Base-by-base conservation (phyloP, 306 rosid species). In the Hippophae gyantsensis region DNA sequence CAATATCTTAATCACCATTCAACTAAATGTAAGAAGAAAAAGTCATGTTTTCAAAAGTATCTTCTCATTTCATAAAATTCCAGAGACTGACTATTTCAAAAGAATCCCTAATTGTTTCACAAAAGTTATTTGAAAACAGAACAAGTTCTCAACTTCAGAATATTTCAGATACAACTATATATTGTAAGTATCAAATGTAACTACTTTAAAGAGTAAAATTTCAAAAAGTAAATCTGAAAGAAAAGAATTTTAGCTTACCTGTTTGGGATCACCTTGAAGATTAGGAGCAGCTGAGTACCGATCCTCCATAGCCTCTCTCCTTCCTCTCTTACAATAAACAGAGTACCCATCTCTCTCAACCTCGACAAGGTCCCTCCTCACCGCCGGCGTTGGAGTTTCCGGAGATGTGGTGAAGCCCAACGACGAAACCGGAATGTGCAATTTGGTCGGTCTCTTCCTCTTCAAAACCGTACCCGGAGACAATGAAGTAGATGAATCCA, bases 381-480 rank as follows among this genome's bases (percentile, higher is more conserved):
- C 69, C 54, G 64, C 66, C 62, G 73, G n/a, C 0, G 77, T 82
- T 32, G 86, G 87, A 61, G 75, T 67, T 60, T 65, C 56, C 42
- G 84, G 78, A 60, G 71, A 70, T 56, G 60, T 79, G 12, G 64
- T 76, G 10, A 82, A 78, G 47, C 69, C 13, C 55, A 70, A 44
- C 14, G 93, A 74, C 3, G 75, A 60, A 48, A 78, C 79, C 7
- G 99, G 99, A 72, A 92, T 85, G 41, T 73, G 85, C 58, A 92
- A 80, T 77, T 75, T 81, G 0, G 86, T 62, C 1, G 99, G 99
- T 57, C 99, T 73, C 68, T 92, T 92, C 78, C 99, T 83, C 84
- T 92, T 92, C 84, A 83, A 69, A 7, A 80, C 77, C 55, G 95
- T 6, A 54, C 38, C 73, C 0, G 86, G 79, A 2, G 95, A 78